Evolutionary conservation across 2,329 filamentous ascomycete genomes (phyloP), one percentile per base, ranked within the genome.

Genomic region (Fusarium secorum): DNA sequence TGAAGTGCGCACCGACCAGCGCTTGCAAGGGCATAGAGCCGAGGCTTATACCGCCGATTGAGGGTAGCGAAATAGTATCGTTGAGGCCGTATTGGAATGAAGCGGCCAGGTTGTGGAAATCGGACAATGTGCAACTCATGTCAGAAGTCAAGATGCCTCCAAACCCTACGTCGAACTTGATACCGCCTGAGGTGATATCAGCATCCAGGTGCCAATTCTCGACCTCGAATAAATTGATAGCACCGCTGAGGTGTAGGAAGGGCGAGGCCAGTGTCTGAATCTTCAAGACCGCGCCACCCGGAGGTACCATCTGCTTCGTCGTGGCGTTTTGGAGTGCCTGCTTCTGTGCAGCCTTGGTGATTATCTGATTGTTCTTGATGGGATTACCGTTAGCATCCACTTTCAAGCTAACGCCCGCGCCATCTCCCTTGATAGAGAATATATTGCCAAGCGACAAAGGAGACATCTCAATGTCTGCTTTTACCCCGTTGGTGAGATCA

Each of bases 331-430:
- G 26, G 7, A 48, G 15, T 0, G 35, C 59, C 22, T 62, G 14
- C 7, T 41, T 32, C 15, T 49, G 35, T 13, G 22, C 35, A 2
- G 35, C 35, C 24, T 38, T 62, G 7, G 22, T 62, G 5, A 20
- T 14, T 1, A 59, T 13, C 35, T 62, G 59, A 4, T 62, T 62
- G 11, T 62, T 62, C 5, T 59, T 62, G 35, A 62, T 62, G 28
- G 30, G 35, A 10, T 62, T 62, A 0, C 54, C 59, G 3, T 5
- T 41, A 6, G 53, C 53, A 48, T 59, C 42, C 4, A 41, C 59
- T 35, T 62, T 62, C 4, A 48, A 8, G 4, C 24, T 24, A 20
- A 62, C 30, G 20, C 59, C 59, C 3, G 20, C 4, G 3, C 59
- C 54, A 26, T 59, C 35, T 18, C 59, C 59, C 20, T 14, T 11